A percentile compares a stretch with the other conserved stretches of the same genome.
phyloP scores from a whole-genome alignment of 2,329 filamentous ascomycete species.

The Setomelanomma holmii region DNA sequence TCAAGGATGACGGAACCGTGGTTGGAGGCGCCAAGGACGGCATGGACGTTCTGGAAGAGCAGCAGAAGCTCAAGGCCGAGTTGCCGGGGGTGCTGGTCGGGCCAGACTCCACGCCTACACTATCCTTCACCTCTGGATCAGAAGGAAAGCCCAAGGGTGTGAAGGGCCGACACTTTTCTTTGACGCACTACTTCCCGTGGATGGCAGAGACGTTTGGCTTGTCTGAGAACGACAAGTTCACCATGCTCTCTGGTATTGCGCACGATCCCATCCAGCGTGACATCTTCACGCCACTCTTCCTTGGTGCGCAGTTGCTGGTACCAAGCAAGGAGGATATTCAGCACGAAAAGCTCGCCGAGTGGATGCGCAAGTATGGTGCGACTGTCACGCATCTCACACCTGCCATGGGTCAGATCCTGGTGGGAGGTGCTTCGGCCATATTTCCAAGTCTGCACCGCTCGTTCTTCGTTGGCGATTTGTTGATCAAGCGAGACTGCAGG shows the following conservation, averaged over 20 bases:
- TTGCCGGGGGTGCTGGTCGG: slow-evolving; percentile 79
- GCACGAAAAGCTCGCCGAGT: slow-evolving; percentile 85
- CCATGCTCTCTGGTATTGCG: slow-evolving; percentile 84
- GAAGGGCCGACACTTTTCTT: slow-evolving; percentile 81
- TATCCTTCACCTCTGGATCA: slow-evolving; percentile 68
- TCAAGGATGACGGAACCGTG: slow-evolving; percentile 75
- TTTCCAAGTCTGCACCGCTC: slow-evolving; percentile 80
- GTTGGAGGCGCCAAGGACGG: slow-evolving; percentile 72
- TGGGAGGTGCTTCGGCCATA: slow-evolving; percentile 79
- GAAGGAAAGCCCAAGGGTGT: slow-evolving; percentile 89
- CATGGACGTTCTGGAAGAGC: slow-evolving; percentile 69
- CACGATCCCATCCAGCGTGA: slow-evolving; percentile 72
- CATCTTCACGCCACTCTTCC: slow-evolving; percentile 89
- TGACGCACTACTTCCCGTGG: slow-evolving; percentile 90
- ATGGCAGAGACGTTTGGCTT: slow-evolving; percentile 86
- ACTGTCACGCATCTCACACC: slow-evolving; percentile 91
- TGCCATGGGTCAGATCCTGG: slow-evolving; percentile 93
- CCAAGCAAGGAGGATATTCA: slow-evolving; percentile 84
- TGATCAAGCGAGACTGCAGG: slow-evolving; percentile 83
- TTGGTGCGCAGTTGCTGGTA: slow-evolving; percentile 80
- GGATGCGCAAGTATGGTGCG: slow-evolving; percentile 78
- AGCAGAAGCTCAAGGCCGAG: slow-evolving; percentile 60
- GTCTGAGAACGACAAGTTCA: slow-evolving; percentile 75
- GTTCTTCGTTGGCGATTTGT: slow-evolving; percentile 91
- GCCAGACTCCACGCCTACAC: slow-evolving; percentile 80